A percentile compares a stretch with the other conserved stretches of the same genome.
phyloP scores from a whole-genome alignment of 116 monocot genomes.

The Phalaenopsis hybrid region DNA sequence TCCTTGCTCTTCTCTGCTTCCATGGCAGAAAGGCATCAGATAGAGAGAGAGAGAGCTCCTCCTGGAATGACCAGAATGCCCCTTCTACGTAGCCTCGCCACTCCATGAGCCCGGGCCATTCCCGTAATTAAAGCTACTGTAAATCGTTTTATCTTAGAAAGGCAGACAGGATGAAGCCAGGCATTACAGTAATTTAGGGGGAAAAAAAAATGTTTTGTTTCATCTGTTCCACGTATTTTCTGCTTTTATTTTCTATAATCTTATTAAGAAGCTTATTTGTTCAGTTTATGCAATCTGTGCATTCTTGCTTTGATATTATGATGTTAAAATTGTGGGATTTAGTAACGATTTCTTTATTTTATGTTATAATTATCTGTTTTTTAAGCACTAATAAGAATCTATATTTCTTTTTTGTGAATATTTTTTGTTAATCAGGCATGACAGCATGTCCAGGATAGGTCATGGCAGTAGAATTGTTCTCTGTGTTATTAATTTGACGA shows the following conservation, averaged over 20 bases:
- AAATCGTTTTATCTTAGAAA: background rate
- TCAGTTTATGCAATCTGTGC: too few species aligned
- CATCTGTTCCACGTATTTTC: background rate
- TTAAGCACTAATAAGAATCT: too few species aligned
- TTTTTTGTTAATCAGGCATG: too few species aligned
- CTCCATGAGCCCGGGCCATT: background rate
- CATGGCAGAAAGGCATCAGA: background rate
- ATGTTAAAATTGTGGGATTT: too few species aligned
- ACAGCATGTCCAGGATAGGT: too few species aligned
- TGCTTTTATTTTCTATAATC: background rate
- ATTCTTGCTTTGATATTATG: too few species aligned
- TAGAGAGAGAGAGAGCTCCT: background rate
- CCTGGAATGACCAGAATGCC: background rate
- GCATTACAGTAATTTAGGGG: background rate
- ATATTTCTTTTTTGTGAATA: too few species aligned
- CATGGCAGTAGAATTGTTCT: too few species aligned
- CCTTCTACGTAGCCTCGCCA: too few species aligned
- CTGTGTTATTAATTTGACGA: too few species aligned
- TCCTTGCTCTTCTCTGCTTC: background rate
- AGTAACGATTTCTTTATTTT: too few species aligned
- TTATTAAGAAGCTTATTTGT: background rate
- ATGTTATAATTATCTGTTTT: too few species aligned
- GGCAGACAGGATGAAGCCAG: conserved; percentile 2
- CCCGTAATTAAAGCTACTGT: background rate
- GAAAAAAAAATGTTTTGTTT: background rate